Percentiles rank a stretch among this genome's conserved stretches.
These are phyloP conservation scores for Fusarium sambucinum DNA, from an alignment of 2,329 filamentous ascomycete genomes.

Conservation along the genomic window DNA sequence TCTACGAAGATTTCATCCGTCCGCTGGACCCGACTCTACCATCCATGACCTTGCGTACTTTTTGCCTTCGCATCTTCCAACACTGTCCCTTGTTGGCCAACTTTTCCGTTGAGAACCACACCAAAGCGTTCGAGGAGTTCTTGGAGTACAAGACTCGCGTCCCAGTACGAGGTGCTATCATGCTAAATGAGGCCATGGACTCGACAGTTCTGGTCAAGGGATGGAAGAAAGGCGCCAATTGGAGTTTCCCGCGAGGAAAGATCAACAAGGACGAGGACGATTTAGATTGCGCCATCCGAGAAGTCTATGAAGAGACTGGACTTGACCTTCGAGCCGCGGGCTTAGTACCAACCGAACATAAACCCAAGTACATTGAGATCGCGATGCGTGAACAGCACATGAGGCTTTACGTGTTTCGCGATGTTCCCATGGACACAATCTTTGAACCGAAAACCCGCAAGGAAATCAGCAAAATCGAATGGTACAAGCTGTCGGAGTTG, in stretches of 20 bases:
- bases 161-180: constrained; percentile 91
- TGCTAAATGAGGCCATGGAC: constrained; percentile 96
- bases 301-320: constrained; percentile 97
- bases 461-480: constrained; percentile 96
- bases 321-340: constrained; percentile 83
- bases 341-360: constrained; percentile 77
- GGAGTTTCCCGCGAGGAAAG: constrained; percentile 97
- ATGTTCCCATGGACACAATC: constrained; percentile 85
- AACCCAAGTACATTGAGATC: constrained; percentile 86
- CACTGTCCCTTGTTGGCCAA: constrained; percentile 90
- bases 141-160: constrained; percentile 94
- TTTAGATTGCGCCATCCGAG: constrained; percentile 90
- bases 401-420: constrained; percentile 89
- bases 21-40: constrained; percentile 87
- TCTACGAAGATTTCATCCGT: constrained; percentile 99
- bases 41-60: constrained; percentile 84
- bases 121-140: constrained; percentile 90
- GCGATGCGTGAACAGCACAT: constrained; percentile 94
- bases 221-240: constrained; percentile 96
- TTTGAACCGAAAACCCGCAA: constrained; percentile 94
- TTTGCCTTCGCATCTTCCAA: constrained; percentile 91
- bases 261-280: constrained; percentile 98
- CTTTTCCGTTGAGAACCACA: constrained; percentile 82
- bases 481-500: constrained; percentile 91
- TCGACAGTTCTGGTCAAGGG: constrained; percentile 93